Conservation (phyloP, 2,329 filamentous ascomycete species). For the Scolecobasidium constrictum region DNA sequence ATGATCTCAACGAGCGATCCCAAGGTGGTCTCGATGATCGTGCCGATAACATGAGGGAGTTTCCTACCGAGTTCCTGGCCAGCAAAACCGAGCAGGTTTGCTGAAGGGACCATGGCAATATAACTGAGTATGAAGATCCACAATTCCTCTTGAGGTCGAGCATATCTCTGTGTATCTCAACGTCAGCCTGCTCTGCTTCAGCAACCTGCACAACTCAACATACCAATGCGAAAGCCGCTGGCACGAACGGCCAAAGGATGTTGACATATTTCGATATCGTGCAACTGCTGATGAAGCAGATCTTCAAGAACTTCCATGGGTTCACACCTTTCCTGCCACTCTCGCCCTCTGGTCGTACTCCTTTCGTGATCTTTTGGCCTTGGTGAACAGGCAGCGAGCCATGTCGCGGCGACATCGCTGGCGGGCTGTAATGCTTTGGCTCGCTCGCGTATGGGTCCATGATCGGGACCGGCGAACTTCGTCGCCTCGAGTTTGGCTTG, state of each 20-base stretch:
- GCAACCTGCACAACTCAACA: conserved; percentile 3
- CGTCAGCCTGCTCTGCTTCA: too few species aligned
- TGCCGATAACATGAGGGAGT: conserved; percentile 60
- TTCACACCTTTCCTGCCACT: conserved; percentile 58
- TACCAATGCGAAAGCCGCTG: conserved; percentile 57
- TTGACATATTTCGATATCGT: conserved; percentile 55
- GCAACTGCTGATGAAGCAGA: conserved; percentile 54
- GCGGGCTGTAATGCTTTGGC: neutral
- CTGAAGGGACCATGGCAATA: conserved; percentile 66
- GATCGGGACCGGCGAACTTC: neutral
- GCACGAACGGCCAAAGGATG: conserved; percentile 64
- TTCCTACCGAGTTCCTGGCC: conserved; percentile 64
- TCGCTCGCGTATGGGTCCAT: neutral
- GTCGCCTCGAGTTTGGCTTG: neutral
- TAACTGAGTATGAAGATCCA: conserved; percentile 61
- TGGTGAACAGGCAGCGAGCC: conserved; percentile 8
- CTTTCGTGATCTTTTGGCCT: conserved; percentile 8
- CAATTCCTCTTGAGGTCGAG: conserved; percentile 44
- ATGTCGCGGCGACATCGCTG: neutral
- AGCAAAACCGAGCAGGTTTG: conserved; percentile 65
- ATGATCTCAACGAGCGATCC: conserved; percentile 74
- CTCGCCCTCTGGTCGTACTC: conserved; percentile 43
- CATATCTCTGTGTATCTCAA: conserved; percentile 40
- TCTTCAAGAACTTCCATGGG: conserved; percentile 50
- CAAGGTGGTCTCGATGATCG: conserved; percentile 48